Evolutionary conservation across 139 green algal species (phyloP), one percentile per base, ranked within the genome.

Genomic region (Bryopsis sp.): DNA sequence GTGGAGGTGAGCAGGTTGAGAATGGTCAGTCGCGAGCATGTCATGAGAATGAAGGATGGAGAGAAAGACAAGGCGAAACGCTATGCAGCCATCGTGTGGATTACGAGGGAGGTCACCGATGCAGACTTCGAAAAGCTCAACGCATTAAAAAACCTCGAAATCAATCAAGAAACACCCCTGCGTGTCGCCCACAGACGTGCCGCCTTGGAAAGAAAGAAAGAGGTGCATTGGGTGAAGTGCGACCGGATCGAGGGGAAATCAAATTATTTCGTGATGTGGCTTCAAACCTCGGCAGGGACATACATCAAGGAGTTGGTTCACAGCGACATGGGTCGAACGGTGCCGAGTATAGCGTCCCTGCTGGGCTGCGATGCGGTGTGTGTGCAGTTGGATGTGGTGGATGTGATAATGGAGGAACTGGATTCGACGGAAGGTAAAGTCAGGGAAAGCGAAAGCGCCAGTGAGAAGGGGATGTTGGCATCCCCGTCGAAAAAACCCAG

Each of bases 221-320:
- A 39, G 4, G 73, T 89, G 0, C 58, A 82, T 48, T 47, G 33
- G 22, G 76, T 86, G 68, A 34, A 43, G 3, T 58, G 61, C 46
- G 48, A 76, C 26, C 31, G 31, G 26, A 48, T 89, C 33, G 5
- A 60, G 2, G 43, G 46, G 2, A 33, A 66, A 35, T 62, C 60
- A 24, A 32, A 82, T 43, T 88, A 85, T 66, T 84, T 92, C 65
- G 48, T 78, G 3, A 74, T 97, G 33, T 54, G 72, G 36, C 72
- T 97, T 47, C 58, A 72, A 28, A 92, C 86, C 24, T 68, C 81
- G 71, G 89, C 89, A 7, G 89, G 89, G 22, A 92, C 86, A 2
- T 96, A 96, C 65, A 80, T 96, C 67, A 97, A 97, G 70, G 92
- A 97, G 78, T 95, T 97, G 70, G 84, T 92, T 48, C 82, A 95